phyloP scores from a whole-genome alignment of 2,329 filamentous ascomycete species.

The Apiospora sp. region DNA sequence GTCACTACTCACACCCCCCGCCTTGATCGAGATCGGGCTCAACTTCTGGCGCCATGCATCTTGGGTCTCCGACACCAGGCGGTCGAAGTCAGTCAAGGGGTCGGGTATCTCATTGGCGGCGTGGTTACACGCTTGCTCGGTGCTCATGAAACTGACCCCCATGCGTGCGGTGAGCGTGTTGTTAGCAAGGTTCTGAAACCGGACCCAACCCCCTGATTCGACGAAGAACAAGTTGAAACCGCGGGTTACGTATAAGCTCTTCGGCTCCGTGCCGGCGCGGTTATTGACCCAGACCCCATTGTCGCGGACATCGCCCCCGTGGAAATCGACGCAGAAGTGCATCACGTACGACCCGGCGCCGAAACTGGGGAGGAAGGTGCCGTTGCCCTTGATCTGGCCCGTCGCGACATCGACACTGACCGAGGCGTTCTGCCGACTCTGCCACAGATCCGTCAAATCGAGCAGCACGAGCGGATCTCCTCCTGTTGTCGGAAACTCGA shows the following conservation, averaged over 20 bases:
- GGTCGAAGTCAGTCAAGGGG: slow-evolving; percentile 65
- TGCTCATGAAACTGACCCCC: slow-evolving; percentile 70
- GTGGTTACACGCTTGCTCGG: slow-evolving; percentile 67
- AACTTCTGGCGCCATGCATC: slow-evolving; percentile 66
- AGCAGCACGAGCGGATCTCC: slow-evolving; percentile 61
- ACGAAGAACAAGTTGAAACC: slow-evolving; percentile 53
- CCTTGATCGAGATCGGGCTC: slow-evolving; percentile 58
- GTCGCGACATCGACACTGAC: slow-evolving; percentile 57
- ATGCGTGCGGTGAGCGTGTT: slow-evolving; percentile 64
- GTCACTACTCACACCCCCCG: slow-evolving; percentile 55
- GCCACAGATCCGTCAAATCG: slow-evolving; percentile 67
- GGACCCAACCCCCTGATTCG: slow-evolving; percentile 61
- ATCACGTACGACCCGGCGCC: slow-evolving; percentile 65
- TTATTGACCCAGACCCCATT: slow-evolving; percentile 51
- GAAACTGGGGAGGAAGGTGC: slow-evolving; percentile 67
- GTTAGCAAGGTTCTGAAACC: slow-evolving; percentile 55
- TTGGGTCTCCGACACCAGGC: slow-evolving; percentile 56
- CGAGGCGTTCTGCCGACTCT: slow-evolving; percentile 56
- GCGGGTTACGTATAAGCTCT: slow-evolving; percentile 47
- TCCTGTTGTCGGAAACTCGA: slow-evolving; percentile 58
- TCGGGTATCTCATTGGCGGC: slow-evolving; percentile 68
- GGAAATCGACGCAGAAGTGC: slow-evolving; percentile 69
- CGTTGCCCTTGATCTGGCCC: slow-evolving; percentile 64
- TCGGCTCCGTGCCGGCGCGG: slow-evolving; percentile 47
- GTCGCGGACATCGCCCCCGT: slow-evolving; percentile 48